Evolutionary conservation across 2,329 filamentous ascomycete species (phyloP), one percentile per base, ranked within the genome.

Genomic region (Dothistroma pini): DNA sequence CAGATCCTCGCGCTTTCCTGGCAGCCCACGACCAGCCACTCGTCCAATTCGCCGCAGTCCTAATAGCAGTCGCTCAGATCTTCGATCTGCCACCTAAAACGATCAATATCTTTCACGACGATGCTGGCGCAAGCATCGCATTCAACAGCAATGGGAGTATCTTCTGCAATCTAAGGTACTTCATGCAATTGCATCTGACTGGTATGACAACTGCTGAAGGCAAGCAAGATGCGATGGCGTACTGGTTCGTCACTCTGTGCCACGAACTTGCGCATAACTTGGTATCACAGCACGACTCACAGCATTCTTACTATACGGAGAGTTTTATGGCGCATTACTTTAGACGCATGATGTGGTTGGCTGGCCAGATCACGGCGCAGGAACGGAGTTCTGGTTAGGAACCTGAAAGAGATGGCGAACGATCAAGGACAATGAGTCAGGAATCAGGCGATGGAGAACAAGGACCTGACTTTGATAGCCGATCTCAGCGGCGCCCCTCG

Each of bases 241-340:
- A 93, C 81, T 97, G 93, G 93, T 97, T 89, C 85, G 89, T 96
- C 65, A 92, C 95, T n/a, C 75, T 97, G 63, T 96, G 92, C 64
- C 95, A 99, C 74, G 96, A 99, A 78, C 78, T 99, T 75, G 93
- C 95, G 60, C 95, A 99, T 77, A 99, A 99, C 74, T 78, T 99
- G 58, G 91, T 96, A 9, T 77, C 79, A 41, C 83, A 86, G 64
- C 93, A 97, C 75, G 89, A 88, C 70, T 81, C 89, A 16, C 84
- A 89, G 57, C 91, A 96, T 75, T 90, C 87, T 70, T 96, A 88
- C 72, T 96, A 95, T 72, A 93, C 88, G 78, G 89, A 93, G 77
- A 88, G 87, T 16, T 90, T 93, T 69, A 86, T 91, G 57, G 85
- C 89, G 62, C 84, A 90, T 70, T 93, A 92, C 75, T 92, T 93